Evolutionary conservation across 495 filamentous ascomycete species (phyloP), one percentile per base, ranked within the genome.

Genomic region (Darksidea phi): DNA sequence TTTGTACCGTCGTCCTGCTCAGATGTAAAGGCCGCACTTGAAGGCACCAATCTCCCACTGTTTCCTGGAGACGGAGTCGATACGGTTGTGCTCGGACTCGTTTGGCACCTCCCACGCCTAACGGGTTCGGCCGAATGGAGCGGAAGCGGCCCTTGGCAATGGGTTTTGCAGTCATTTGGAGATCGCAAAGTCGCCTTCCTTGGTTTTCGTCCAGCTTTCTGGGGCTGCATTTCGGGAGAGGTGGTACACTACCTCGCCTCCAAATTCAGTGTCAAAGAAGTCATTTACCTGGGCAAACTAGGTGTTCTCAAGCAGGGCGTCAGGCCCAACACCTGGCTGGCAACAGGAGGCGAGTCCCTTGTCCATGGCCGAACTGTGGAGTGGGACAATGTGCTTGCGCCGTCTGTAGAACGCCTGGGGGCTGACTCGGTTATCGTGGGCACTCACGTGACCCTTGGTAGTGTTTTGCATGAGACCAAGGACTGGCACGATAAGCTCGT

Each of bases 181-280:
- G 15, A 32, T 23, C 46, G 51, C 42, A 49, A 42, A 10, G 51
- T 65, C 24, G 57, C 62, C 54, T 65, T 65, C 8, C 54, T 61
- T n/a, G 62, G 62, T 20, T 65, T 56, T 38, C 62, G 62, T 45
- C 17, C 57, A 15, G 18, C 54, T 20, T 65, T 61, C 58, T 65
- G 57, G 62, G 62, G 57, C 6, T 34, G 43, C 46, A 48, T 56
- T 15, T 56, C 17, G 1, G 62, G 57, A 18, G 57, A 65, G 18
- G 42, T 52, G n/a, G 28, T 65, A 17, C 62, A 56, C 15, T 48
- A 38, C 21, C 57, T 65, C 23, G 54, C 59, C 36, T 28, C 20
- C 11, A 24, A 52, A 11, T 46, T 60, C 57, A n/a, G 36, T 5
- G 57, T 52, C n/a, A 61, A 43, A 54, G 59, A 56, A 6, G 57